Evolutionary conservation across 805 yeast species (phyloP).

Genomic region (Saccharomycopsis olivae): DNA sequence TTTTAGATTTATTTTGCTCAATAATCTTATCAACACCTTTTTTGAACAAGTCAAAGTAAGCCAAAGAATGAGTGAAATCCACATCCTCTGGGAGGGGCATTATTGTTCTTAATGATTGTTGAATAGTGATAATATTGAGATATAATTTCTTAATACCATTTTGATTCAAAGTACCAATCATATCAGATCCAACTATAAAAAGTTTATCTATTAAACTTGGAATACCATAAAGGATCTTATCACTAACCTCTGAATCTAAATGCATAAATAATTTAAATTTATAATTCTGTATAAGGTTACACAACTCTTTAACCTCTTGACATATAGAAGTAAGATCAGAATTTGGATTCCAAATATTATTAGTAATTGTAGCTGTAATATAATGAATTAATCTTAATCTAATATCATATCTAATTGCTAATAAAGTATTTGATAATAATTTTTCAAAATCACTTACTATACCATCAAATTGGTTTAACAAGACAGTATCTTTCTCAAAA

Average conservation of each 20-base stretch:
- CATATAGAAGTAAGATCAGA: conserved; percentile 54
- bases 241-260: conserved; percentile 23
- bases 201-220: conserved; percentile 40
- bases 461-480: conserved; percentile 23
- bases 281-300: conserved; percentile 35
- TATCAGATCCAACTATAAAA: conserved; percentile 40
- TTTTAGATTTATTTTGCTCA: conserved; percentile 29
- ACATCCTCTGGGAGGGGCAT: conserved; percentile 41
- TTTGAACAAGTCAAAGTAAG: conserved; percentile 48
- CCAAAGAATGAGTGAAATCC: conserved; percentile 40
- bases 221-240: conserved; percentile 36
- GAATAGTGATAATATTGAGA: conserved; percentile 53
- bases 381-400: conserved; percentile 43
- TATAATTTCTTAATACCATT: conserved; percentile 51
- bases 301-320: conserved; percentile 39
- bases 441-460: conserved; percentile 20
- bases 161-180: conserved; percentile 39
- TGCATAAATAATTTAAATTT: conserved; percentile 32
- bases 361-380: conserved; percentile 37
- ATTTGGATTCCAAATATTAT: conserved; percentile 39
- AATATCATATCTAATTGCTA: conserved; percentile 48
- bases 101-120: conserved; percentile 57
- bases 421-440: conserved; percentile 21
- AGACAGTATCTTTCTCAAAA: conserved; percentile 10
- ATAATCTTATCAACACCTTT: conserved; percentile 36